Percentiles rank a stretch among this genome's conserved stretches.
Conservation (phyloP, 441 rosid species). For the Melastoma candidum region DNA sequence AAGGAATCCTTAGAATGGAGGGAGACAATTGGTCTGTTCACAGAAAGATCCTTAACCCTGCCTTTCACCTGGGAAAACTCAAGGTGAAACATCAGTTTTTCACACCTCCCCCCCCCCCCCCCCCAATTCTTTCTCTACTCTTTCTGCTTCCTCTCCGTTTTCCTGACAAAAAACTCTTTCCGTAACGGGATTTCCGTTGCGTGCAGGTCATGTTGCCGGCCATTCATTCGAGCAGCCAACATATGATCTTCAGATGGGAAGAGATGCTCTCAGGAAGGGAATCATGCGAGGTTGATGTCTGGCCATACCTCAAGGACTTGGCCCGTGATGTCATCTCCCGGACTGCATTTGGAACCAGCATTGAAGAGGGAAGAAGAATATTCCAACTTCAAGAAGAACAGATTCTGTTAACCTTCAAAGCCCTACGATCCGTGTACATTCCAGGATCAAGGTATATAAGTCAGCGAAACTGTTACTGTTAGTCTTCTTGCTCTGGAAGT, state of each 20-base stretch:
- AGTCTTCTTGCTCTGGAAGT: no score
- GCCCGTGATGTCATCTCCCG: constrained; percentile 16
- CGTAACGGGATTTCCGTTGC: no score
- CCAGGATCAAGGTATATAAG: no score
- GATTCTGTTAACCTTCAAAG: no score
- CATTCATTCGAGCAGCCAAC: constrained; percentile 11
- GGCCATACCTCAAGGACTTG: constrained; percentile 11
- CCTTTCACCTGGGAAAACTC: constrained; percentile 36
- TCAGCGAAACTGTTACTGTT: no score
- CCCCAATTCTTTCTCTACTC: no score
- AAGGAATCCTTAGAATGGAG: constrained; percentile 22
- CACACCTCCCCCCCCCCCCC: no score
- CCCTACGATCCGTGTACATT: no score
- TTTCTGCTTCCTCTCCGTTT: no score
- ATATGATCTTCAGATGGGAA: constrained; percentile 20
- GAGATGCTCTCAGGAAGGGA: constrained; percentile 1
- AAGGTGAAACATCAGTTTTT: constrained; percentile 19
- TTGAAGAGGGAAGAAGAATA: constrained; percentile 16
- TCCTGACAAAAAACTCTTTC: no score
- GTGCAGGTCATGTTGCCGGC: constrained; percentile 18
- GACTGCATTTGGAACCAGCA: constrained; percentile 21
- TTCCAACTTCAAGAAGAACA: constrained; percentile 4
- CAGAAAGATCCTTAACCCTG: constrained; percentile 41
- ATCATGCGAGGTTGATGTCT: constrained; percentile 15
- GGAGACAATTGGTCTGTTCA: constrained; percentile 43